Conservation (phyloP, 1,284 basidiomycete species). For the Boletus subluridellus region DNA sequence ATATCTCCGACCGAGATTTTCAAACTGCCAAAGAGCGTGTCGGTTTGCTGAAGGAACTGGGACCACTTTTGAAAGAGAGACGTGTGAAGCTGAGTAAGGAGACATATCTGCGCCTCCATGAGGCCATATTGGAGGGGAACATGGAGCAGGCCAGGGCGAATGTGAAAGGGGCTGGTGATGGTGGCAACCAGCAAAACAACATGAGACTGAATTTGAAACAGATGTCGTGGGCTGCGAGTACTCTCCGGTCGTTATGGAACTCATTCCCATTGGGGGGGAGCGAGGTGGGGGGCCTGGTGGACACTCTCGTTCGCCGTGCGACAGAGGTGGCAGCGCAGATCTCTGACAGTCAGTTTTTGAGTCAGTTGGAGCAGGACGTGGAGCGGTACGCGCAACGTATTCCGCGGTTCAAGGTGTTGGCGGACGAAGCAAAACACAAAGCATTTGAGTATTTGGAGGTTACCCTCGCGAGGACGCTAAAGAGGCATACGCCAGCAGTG, state of each 20-base stretch:
- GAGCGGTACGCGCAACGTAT: not conserved
- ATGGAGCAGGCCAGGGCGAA: constrained; percentile 3
- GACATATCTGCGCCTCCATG: constrained; percentile 2
- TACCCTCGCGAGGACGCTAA: not conserved
- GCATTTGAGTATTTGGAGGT: constrained; percentile 7
- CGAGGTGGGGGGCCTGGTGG: not conserved
- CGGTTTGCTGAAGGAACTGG: constrained; percentile 18
- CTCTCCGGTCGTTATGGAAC: no score
- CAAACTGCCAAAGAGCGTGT: constrained; percentile 25
- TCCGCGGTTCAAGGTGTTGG: not conserved
- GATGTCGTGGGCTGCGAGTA: no score
- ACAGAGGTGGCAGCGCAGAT: not conserved
- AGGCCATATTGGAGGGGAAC: constrained; percentile 7
- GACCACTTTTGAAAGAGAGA: not conserved
- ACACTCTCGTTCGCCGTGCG: not conserved
- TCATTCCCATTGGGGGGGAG: constrained; percentile 4
- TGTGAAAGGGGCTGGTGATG: not conserved
- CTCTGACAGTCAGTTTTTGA: constrained; percentile 12
- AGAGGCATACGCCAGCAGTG: constrained; percentile 4
- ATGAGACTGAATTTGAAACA: no score
- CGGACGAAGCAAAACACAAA: not conserved
- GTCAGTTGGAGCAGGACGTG: not conserved
- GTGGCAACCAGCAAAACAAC: not conserved
- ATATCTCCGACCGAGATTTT: constrained; percentile 6
- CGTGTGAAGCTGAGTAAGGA: constrained; percentile 1